phyloP scores from a whole-genome alignment of 2,329 filamentous ascomycete species.

The Dendryphion nanum region DNA sequence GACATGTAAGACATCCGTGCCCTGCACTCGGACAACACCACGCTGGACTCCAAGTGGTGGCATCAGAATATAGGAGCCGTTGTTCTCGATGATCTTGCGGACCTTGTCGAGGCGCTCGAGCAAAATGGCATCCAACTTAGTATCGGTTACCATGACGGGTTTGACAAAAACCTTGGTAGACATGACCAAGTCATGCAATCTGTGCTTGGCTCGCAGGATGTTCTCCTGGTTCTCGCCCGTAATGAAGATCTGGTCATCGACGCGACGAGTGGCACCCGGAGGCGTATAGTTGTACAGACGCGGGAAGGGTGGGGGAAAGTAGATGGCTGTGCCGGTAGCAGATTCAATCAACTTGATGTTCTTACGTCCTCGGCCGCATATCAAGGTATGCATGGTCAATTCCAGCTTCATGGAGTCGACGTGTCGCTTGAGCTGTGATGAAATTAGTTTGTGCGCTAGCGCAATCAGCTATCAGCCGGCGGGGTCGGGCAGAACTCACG shows the following conservation, averaged over 20 bases:
- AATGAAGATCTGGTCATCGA: conserved; percentile 90
- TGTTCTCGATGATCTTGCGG: conserved; percentile 94
- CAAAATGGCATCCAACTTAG: conserved; percentile 93
- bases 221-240: conserved; percentile 83
- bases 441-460: conserved; percentile 36
- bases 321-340: conserved; percentile 91
- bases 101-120: conserved; percentile 92
- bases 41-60: conserved; percentile 83
- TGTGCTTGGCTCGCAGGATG: conserved; percentile 86
- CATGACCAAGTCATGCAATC: conserved; percentile 80
- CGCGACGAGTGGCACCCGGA: conserved; percentile 74
- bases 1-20: conserved; percentile 87
- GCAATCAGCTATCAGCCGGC: conserved; percentile 10
- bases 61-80: conserved; percentile 92
- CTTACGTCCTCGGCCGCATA: conserved; percentile 90
- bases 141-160: conserved; percentile 82
- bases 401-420: conserved; percentile 83
- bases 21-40: conserved; percentile 84
- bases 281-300: conserved; percentile 88
- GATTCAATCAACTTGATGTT: conserved; percentile 99
- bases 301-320: conserved; percentile 94
- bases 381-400: conserved; percentile 81
- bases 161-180: conserved; percentile 78
- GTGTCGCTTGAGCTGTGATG: conserved; percentile 62
- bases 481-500: conserved; percentile 55